Percentiles rank a stretch among this genome's conserved stretches.
These are phyloP conservation scores for Conticribra guillardii DNA, from an alignment of 108 stramenopile genomes.

Conservation along the genomic window DNA sequence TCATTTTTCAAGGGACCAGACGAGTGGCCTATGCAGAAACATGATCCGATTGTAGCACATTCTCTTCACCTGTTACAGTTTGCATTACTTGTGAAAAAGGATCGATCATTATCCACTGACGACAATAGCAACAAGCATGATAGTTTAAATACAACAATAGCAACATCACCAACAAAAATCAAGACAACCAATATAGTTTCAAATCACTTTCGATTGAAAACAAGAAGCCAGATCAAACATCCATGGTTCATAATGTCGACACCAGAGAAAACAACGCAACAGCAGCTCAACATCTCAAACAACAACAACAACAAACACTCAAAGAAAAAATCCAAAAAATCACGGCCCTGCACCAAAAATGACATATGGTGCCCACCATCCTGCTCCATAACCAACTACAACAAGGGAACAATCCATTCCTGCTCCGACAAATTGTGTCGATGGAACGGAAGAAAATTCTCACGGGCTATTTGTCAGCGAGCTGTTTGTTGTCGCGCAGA, in stretches of 20 bases:
- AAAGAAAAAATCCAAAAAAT: conserved; percentile 7
- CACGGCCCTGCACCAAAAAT: conserved; percentile 70
- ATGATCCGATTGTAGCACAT: conserved; percentile 63
- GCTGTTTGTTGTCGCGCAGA: conserved; percentile 84
- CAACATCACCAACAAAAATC: background rate
- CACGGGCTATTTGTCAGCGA: conserved; percentile 64
- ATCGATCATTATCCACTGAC: conserved; percentile 32
- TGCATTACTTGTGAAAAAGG: conserved; percentile 77
- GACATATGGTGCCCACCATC: conserved; percentile 90
- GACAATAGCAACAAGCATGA: background rate
- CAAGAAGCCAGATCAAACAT: background rate
- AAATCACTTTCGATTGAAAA: too few relatives aligned
- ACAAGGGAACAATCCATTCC: conserved; percentile 57
- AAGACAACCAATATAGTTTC: background rate
- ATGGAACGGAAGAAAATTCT: conserved; percentile 89
- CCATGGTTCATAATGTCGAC: background rate
- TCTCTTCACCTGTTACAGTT: conserved; percentile 75
- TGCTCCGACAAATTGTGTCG: conserved; percentile 85
- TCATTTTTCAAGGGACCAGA: conserved; percentile 57
- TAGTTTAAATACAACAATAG: background rate
- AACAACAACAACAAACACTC: background rate
- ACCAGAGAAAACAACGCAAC: background rate
- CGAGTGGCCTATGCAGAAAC: conserved; percentile 71
- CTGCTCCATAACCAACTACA: conserved; percentile 59
- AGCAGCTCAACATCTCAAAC: background rate